phyloP scores from a whole-genome alignment of 1,284 basidiomycete genomes.

The Sanguinoderma infundibulare region DNA sequence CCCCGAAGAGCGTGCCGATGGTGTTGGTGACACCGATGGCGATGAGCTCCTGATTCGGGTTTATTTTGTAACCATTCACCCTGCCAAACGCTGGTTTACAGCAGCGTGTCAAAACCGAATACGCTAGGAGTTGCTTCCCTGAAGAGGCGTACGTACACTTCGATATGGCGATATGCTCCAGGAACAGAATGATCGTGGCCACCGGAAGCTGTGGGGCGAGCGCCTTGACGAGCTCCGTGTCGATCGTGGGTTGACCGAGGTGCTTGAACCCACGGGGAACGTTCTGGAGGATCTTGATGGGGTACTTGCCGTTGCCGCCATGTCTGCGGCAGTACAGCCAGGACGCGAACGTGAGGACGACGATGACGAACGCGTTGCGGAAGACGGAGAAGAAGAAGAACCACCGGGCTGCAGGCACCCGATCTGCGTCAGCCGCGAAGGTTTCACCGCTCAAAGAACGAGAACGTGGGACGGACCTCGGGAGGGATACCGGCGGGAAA shows the following conservation, averaged over 20 bases:
- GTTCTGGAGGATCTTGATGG: conserved; percentile 82
- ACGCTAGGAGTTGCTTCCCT: not conserved
- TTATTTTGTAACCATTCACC: conserved; percentile 95
- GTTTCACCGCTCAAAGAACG: not conserved
- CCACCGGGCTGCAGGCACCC: conserved; percentile 51
- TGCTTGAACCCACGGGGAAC: conserved; percentile 86
- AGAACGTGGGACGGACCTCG: conserved; percentile 46
- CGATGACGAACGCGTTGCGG: conserved; percentile 85
- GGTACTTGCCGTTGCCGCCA: conserved; percentile 64
- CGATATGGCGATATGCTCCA: conserved; percentile 96
- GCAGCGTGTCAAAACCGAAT: not conserved
- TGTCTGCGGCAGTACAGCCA: conserved; percentile 77
- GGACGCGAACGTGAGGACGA: conserved; percentile 82
- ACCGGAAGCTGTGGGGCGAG: conserved; percentile 84
- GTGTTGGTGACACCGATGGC: conserved; percentile 97
- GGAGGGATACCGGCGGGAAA: conserved; percentile 71
- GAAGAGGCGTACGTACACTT: conserved; percentile 67
- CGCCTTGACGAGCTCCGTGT: conserved; percentile 63
- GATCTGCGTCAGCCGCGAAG: conserved; percentile 12
- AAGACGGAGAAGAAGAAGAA: conserved; percentile 87
- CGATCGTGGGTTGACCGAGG: conserved; percentile 72
- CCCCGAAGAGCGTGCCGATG: conserved; percentile 83
- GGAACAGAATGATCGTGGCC: conserved; percentile 90
- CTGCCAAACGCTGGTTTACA: conserved; percentile 82
- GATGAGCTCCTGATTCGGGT: conserved; percentile 95